phyloP scores from a whole-genome alignment of 495 filamentous ascomycete genomes.

The Niebla homalea region DNA sequence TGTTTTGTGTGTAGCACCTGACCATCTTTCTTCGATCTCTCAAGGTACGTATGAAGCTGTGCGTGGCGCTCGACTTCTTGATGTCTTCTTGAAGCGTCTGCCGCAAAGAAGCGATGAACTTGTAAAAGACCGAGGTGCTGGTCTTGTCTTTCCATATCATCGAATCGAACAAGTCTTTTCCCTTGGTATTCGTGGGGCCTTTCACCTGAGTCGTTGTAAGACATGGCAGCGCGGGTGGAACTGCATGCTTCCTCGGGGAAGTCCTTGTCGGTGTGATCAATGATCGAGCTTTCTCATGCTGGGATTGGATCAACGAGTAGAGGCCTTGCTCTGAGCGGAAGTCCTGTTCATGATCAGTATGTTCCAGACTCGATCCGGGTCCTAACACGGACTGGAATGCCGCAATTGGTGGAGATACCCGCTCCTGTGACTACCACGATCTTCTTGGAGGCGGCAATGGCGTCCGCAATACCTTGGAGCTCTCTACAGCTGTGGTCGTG shows the following conservation, averaged over 20 bases:
- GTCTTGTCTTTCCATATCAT: conserved; percentile 50
- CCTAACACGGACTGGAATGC: conserved; percentile 45
- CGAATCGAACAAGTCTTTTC: conserved; percentile 51
- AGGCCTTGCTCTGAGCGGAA: conserved; percentile 59
- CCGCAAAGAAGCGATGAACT: conserved; percentile 48
- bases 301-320: conserved; percentile 53
- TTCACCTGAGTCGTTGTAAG: too few relatives aligned
- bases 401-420: conserved; percentile 60
- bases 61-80: conserved; percentile 42
- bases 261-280: not conserved
- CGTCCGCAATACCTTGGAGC: conserved; percentile 48
- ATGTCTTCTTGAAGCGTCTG: conserved; percentile 37
- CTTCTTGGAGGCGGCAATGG: conserved; percentile 45
- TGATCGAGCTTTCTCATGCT: conserved; percentile 32
- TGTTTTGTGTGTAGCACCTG: conserved; percentile 60
- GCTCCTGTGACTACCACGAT: conserved; percentile 56
- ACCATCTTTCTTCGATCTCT: conserved; percentile 49
- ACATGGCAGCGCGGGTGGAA: not conserved
- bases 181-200: conserved; percentile 42
- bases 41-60: conserved; percentile 49
- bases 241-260: not conserved
- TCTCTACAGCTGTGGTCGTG: conserved; percentile 28
- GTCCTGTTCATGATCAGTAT: conserved; percentile 33
- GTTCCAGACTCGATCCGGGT: not conserved
- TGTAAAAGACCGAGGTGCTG: conserved; percentile 53